A percentile compares a stretch with the other conserved stretches of the same genome.
phyloP scores from a whole-genome alignment of 2,329 filamentous ascomycete species.

The Sclerotinia nivalis region DNA sequence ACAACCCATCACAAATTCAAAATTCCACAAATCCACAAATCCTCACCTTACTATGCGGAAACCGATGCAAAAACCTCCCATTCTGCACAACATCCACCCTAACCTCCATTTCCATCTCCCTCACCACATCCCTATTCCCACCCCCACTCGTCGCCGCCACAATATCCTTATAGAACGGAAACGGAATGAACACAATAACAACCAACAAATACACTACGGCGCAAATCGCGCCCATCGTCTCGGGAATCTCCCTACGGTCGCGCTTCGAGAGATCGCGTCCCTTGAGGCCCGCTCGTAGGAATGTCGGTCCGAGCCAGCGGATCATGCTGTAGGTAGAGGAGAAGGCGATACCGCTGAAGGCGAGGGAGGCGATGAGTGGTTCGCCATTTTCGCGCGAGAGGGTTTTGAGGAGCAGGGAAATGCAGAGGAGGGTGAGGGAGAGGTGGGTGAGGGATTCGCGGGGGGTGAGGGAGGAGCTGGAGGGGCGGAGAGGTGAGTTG shows the following conservation, averaged over 20 bases:
- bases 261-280: conserved; percentile 85
- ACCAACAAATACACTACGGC: conserved; percentile 88
- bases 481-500: background rate
- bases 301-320: conserved; percentile 87
- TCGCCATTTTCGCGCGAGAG: conserved; percentile 77
- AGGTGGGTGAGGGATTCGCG: conserved; percentile 56
- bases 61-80: conserved; percentile 83
- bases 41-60: conserved; percentile 87
- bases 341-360: conserved; percentile 84
- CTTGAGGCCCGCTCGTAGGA: conserved; percentile 84
- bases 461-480: conserved; percentile 48
- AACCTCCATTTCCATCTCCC: conserved; percentile 43
- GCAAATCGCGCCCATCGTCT: conserved; percentile 94
- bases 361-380: conserved; percentile 83
- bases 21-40: background rate
- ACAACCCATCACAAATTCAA: no score
- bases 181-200: conserved; percentile 90
- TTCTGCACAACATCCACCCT: conserved; percentile 52
- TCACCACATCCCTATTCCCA: conserved; percentile 83
- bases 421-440: conserved; percentile 65
- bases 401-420: conserved; percentile 61
- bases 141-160: conserved; percentile 92
- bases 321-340: conserved; percentile 81
- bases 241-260: conserved; percentile 76
- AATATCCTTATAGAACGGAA: conserved; percentile 98